These are phyloP conservation scores for Zizania latifolia DNA, from an alignment of 176 grass and related monocot genomes.

Conservation along the genomic window DNA sequence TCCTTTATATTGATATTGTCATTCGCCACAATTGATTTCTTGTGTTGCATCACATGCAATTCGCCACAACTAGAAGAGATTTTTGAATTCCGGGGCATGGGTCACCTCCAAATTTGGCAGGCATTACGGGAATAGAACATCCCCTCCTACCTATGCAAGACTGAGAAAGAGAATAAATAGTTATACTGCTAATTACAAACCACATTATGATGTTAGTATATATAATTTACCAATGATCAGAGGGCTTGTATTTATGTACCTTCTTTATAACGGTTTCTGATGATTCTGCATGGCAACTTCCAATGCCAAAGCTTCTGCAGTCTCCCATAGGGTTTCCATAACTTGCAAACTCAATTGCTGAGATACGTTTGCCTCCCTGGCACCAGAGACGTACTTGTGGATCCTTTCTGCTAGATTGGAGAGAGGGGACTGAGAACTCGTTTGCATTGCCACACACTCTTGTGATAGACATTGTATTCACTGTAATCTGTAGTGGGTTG, in stretches of 20 bases:
- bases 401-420: conserved; percentile 21
- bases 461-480: conserved; percentile 57
- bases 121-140: conserved; percentile 40
- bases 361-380: conserved; percentile 39
- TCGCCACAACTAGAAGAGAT: conserved; percentile 45
- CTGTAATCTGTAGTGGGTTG: conserved; percentile 55
- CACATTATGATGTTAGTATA: neutral
- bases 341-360: conserved; percentile 49
- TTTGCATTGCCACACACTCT: conserved; percentile 24
- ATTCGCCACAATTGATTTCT: neutral
- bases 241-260: conserved; percentile 6
- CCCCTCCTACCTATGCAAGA: conserved; percentile 42
- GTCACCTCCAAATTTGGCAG: conserved; percentile 26
- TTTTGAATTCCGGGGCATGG: conserved; percentile 46
- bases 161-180: conserved; percentile 19
- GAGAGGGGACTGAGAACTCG: conserved; percentile 2
- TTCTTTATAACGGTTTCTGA: conserved; percentile 31
- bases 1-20: neutral
- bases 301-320: conserved; percentile 19
- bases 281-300: conserved; percentile 41
- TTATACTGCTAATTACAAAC: neutral
- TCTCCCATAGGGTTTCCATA: conserved; percentile 41
- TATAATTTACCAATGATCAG: neutral
- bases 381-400: conserved; percentile 32
- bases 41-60: conserved; percentile 44